Evolutionary conservation across 495 filamentous ascomycete genomes (phyloP).

Genomic region (Hypoxylon crocopeplum): DNA sequence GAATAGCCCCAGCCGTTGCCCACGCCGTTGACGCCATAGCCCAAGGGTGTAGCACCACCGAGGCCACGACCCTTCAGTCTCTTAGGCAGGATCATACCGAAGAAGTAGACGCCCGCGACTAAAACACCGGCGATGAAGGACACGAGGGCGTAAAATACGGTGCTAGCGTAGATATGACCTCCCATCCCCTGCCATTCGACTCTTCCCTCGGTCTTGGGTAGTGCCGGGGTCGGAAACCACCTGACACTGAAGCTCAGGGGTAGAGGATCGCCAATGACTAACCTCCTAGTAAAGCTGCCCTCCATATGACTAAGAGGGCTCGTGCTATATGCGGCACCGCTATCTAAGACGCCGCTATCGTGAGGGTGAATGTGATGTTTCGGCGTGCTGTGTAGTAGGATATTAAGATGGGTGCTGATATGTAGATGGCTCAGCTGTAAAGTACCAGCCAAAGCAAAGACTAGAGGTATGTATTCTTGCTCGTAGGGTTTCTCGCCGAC

Average conservation of each 20-base stretch:
- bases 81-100: conserved; percentile 66
- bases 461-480: conserved; percentile 67
- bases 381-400: conserved; percentile 78
- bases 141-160: conserved; percentile 67
- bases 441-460: conserved; percentile 87
- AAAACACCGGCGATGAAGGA: conserved; percentile 63
- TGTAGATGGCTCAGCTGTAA: conserved; percentile 90
- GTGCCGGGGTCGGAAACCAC: conserved; percentile 79
- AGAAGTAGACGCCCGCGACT: conserved; percentile 65
- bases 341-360: conserved; percentile 76
- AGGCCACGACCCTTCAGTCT: conserved; percentile 55
- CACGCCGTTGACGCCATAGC: conserved; percentile 53
- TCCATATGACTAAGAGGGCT: conserved; percentile 70
- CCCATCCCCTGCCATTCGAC: conserved; percentile 68
- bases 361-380: conserved; percentile 60
- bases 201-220: conserved; percentile 63
- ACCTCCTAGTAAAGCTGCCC: conserved; percentile 58
- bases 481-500: conserved; percentile 51
- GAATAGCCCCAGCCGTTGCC: conserved; percentile 64
- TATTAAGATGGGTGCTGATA: conserved; percentile 86
- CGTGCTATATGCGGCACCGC: conserved; percentile 84
- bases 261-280: conserved; percentile 87
- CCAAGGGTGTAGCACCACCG: conserved; percentile 62
- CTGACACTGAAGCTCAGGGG: conserved; percentile 80
- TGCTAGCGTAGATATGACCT: conserved; percentile 70